Conservation (phyloP, 306 rosid species). For the Citrullus amarus region DNA sequence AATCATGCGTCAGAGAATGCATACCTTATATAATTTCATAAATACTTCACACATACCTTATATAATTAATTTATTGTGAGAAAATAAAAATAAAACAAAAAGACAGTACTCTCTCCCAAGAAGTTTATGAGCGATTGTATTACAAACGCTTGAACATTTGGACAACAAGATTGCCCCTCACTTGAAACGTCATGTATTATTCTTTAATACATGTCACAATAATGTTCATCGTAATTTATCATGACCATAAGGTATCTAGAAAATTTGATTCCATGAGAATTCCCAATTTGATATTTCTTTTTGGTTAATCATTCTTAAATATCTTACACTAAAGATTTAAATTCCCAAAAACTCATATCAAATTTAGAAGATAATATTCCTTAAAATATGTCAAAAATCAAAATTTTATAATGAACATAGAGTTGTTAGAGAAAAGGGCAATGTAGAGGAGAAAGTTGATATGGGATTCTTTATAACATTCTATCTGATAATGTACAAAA, state of each 20-base stretch:
- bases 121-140: no score
- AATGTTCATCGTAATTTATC: background rate
- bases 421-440: background rate
- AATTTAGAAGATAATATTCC: background rate
- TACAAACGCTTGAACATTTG: no score
- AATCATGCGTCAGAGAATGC: no score
- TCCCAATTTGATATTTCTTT: background rate
- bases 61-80: background rate
- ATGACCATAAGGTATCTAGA: background rate
- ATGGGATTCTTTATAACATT: background rate
- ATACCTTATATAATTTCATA: background rate
- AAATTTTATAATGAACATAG: background rate
- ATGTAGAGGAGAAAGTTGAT: background rate
- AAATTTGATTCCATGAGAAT: background rate
- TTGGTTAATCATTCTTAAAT: background rate
- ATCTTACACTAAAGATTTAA: background rate
- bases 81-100: no score
- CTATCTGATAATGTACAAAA: conserved; percentile 2
- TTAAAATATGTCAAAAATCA: background rate
- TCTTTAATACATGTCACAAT: no score
- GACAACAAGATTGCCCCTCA: no score
- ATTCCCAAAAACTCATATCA: background rate
- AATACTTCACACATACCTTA: background rate
- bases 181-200: no score
- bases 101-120: no score